Evolutionary conservation across 1,284 basidiomycete species (phyloP).

Genomic region (Entoloma clypeatum): DNA sequence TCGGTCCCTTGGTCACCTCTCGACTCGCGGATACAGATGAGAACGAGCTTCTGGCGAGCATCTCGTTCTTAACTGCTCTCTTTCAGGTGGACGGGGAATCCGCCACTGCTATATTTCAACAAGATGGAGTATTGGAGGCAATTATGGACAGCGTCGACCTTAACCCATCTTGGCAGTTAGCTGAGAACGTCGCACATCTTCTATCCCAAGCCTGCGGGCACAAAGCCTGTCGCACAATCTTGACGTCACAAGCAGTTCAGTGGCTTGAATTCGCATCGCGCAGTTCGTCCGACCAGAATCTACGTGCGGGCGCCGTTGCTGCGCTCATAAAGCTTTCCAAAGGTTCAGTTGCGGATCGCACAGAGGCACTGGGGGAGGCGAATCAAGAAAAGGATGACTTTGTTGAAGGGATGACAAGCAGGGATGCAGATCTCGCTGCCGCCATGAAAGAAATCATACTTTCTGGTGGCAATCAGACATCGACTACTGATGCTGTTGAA

Average conservation of each 20-base stretch:
- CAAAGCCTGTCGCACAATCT: constrained; percentile 60
- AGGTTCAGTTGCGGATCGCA: constrained; percentile 47
- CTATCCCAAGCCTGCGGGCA: constrained; percentile 71
- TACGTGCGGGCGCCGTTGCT: constrained; percentile 65
- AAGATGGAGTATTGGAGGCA: constrained; percentile 58
- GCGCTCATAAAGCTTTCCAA: constrained; percentile 75
- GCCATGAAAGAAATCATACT: constrained; percentile 59
- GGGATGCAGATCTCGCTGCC: constrained; percentile 47
- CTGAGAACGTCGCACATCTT: constrained; percentile 61
- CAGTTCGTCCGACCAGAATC: constrained; percentile 39
- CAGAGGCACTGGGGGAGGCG: constrained; percentile 30
- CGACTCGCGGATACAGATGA: constrained; percentile 55
- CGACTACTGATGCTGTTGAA: constrained; percentile 68
- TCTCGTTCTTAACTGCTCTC: constrained; percentile 65
- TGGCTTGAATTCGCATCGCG: constrained; percentile 64
- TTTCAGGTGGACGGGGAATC: constrained; percentile 73
- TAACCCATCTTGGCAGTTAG: constrained; percentile 44
- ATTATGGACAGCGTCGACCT: constrained; percentile 65
- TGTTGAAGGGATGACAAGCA: constrained; percentile 23
- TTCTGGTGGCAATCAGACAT: constrained; percentile 33
- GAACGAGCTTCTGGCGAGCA: constrained; percentile 43
- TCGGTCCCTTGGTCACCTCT: constrained; percentile 44
- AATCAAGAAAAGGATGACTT: constrained; percentile 20
- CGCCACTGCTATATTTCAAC: constrained; percentile 57
- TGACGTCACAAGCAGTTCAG: constrained; percentile 49